Percentiles rank a stretch among this genome's conserved stretches.
These are phyloP conservation scores for Globisporangium paddicum DNA, from an alignment of 352 stramenopile species.

Conservation along the genomic window DNA sequence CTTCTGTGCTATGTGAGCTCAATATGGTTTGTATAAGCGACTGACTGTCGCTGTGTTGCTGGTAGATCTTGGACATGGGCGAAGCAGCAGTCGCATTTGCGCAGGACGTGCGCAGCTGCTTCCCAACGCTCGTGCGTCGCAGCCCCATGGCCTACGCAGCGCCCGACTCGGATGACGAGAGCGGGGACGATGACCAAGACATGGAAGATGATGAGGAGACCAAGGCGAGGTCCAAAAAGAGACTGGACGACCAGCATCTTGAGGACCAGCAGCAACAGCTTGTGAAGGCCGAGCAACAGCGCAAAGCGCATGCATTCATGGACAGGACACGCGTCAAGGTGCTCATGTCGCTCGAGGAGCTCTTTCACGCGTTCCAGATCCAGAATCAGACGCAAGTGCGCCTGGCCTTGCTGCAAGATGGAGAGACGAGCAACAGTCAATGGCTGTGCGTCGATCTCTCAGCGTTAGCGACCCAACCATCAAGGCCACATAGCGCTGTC, in stretches of 20 bases:
- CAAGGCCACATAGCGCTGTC: not conserved
- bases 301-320: constrained; percentile 30
- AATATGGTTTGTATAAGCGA: not conserved
- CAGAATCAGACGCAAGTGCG: constrained; percentile 23
- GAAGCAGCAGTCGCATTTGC: constrained; percentile 50
- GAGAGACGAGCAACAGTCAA: constrained; percentile 26
- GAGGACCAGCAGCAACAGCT: not conserved
- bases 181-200: constrained; percentile 11
- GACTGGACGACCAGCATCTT: not conserved
- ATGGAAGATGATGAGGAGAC: not conserved
- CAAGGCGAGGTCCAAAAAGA: constrained; percentile 2
- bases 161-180: constrained; percentile 24
- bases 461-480: not conserved
- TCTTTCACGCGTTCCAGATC: constrained; percentile 38
- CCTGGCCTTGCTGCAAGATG: constrained; percentile 16
- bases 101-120: constrained; percentile 48
- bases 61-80: constrained; percentile 52
- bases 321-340: constrained; percentile 32
- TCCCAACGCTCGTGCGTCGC: constrained; percentile 55
- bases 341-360: constrained; percentile 29
- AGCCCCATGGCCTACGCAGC: constrained; percentile 29
- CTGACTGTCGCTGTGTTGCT: not conserved
- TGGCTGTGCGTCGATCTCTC: constrained; percentile 61
- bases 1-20: constrained; percentile 11
- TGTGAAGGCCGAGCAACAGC: not conserved